phyloP scores from a whole-genome alignment of 495 filamentous ascomycete genomes.

The Paragyromitra xinjiangensis region DNA sequence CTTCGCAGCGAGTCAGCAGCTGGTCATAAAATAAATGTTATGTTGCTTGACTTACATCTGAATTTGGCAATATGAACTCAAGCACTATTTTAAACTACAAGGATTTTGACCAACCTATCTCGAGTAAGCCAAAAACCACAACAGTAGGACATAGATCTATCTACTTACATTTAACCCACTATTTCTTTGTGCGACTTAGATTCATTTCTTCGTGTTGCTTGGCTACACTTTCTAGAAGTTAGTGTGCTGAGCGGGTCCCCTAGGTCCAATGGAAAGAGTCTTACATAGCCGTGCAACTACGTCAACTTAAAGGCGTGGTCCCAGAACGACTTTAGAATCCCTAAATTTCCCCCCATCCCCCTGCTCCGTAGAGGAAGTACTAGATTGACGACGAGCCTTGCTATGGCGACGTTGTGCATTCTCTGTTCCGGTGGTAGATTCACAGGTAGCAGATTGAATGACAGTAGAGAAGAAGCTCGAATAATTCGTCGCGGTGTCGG shows the following conservation, averaged over 20 bases:
- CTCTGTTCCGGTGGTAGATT: not conserved
- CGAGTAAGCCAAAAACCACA: too few species aligned
- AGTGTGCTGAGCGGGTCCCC: not conserved
- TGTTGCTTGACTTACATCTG: too few species aligned
- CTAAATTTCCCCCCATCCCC: too few species aligned
- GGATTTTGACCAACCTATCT: too few species aligned
- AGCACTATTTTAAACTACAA: too few species aligned
- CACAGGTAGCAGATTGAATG: not conserved
- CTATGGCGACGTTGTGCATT: not conserved
- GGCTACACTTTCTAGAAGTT: not conserved
- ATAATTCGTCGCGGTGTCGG: not conserved
- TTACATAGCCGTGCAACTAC: not conserved
- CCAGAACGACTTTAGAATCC: not conserved
- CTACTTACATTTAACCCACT: too few species aligned
- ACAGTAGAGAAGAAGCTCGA: not conserved
- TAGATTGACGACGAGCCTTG: not conserved
- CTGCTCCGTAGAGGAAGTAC: not conserved
- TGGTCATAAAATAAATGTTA: too few species aligned
- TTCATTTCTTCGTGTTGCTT: too few species aligned
- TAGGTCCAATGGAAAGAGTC: not conserved
- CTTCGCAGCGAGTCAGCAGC: too few species aligned
- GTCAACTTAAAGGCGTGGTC: slow-evolving; percentile 1
- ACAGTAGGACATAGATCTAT: too few species aligned
- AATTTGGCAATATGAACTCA: too few species aligned
- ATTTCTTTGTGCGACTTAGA: too few species aligned